These are phyloP conservation scores for Arxiozyma slooffiae DNA, from an alignment of 1,139 yeast genomes.

Conservation along the genomic window DNA sequence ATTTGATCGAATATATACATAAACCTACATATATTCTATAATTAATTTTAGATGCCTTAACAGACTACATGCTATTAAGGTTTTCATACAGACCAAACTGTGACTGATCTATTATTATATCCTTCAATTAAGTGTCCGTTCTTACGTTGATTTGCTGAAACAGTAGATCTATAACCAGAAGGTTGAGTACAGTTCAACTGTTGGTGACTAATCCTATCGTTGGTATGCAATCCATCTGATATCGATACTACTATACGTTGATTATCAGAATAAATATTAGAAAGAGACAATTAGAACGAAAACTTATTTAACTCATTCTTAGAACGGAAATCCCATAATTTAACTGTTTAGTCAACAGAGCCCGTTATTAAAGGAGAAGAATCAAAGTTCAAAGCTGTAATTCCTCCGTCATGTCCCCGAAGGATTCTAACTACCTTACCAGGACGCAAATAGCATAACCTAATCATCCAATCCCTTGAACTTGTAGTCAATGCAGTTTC, in stretches of 20 bases:
- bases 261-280: slow-evolving; percentile 46
- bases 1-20: background rate
- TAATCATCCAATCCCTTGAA: slow-evolving; percentile 62
- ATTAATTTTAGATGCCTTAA: too few species aligned
- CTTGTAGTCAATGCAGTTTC: slow-evolving; percentile 72
- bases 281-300: slow-evolving; percentile 45
- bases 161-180: slow-evolving; percentile 21
- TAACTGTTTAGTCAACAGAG: slow-evolving; percentile 50
- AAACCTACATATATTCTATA: too few species aligned
- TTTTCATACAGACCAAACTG: slow-evolving; percentile 45
- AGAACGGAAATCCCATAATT: slow-evolving; percentile 65
- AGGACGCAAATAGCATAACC: slow-evolving; percentile 66
- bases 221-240: slow-evolving; percentile 33
- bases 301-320: slow-evolving; percentile 54
- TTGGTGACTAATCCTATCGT: slow-evolving; percentile 43
- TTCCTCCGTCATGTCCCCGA: slow-evolving; percentile 62
- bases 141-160: slow-evolving; percentile 37
- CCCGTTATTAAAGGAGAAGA: slow-evolving; percentile 55
- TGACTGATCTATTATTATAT: slow-evolving; percentile 46
- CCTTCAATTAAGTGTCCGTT: slow-evolving; percentile 61
- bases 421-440: slow-evolving; percentile 59
- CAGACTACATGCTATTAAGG: too few species aligned
- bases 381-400: slow-evolving; percentile 61
- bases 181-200: slow-evolving; percentile 45
- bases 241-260: slow-evolving; percentile 45